Base-by-base conservation (phyloP, 139 green algal species). In the Pseudopediastrum boryanum region DNA sequence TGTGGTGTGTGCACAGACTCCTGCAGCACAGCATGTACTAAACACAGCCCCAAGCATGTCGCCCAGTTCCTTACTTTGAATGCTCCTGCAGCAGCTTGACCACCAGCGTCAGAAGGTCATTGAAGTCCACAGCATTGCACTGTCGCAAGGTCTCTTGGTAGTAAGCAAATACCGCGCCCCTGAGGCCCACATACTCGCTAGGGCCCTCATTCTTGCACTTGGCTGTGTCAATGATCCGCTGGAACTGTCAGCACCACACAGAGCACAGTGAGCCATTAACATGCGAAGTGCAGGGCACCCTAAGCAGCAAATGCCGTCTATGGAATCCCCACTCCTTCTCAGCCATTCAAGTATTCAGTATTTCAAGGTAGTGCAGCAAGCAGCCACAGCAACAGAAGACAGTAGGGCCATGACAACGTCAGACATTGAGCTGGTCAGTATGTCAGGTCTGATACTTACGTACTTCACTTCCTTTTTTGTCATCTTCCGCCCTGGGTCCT, bases 91-190 rank as follows among this genome's bases (percentile, higher is more conserved):
- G 36, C 52, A 84, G 46, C 25, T 61, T 1, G 9, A 54, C 36
- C 41, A 58, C 50, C 10, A 76, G 31, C 2, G 70, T 4, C 48
- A 86, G 75, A 46, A 86, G 66, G 62, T 86, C 82, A 27, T 86
- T 79, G 63, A 81, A 86, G 62, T 86, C 82, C 23, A 86, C 46
- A 2, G 69, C 69, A 51, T 78, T 83, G 75, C 41, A 71, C 9
- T 23, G 12, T n/a, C 27, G 42, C 42, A 86, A 63, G 25, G 78
- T 8, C 23, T 9, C 25, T 39, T 72, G 44, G 9, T 35, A 31
- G 64, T 69, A 31, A 27, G 61, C 33, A 16, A 31, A 50, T 25
- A 51, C 36, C 21, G 3, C 3, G 21, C 50, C 4, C 38, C 21
- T 27, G 39, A 56, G 6, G 27, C 4, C 4, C 59, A 10, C 59